Base-by-base conservation (phyloP, 2,329 filamentous ascomycete genomes). In the Knufia fluminis region DNA sequence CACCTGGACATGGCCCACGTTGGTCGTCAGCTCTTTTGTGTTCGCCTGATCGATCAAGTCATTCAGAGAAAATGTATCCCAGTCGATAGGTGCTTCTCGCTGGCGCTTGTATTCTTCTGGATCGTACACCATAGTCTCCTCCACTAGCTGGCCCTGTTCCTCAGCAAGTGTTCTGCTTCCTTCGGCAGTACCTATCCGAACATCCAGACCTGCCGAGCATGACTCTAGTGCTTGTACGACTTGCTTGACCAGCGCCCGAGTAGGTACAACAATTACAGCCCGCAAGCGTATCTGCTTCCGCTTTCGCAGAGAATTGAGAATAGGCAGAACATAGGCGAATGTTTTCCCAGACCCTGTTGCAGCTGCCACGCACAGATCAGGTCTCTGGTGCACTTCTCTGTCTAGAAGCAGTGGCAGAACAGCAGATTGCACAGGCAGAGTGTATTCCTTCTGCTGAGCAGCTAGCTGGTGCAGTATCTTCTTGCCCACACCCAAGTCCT, bases 261-360 rank as follows among this genome's bases (percentile, higher is more conserved):
- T 98, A 0, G 92, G 92, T 9, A 98, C 81, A 1, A 98, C 83
- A 41, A 98, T 80, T 1, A 98, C 67, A 0, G 83, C 90, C 33
- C 86, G 78, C 7, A 98, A 69, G 49, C 78, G 78, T 0, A 84
- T 85, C 9, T 80, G 74, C 19, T 70, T 69, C 12, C 77, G 76
- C 26, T 77, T 72, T 56, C 83, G 82, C 43, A 98, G 71, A 45
- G 84, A 82, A 40, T 88, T 80, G 3, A 94, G 77, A 51, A 98
- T 80, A 0, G 92, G 92, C 2, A 98, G 71, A 0, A 91, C 79
- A 61, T 98, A 98, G 0, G 91, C 85, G 14, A 98, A 67, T 0
- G 92, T 98, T 64, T 98, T 98, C 50, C 92, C 92, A 0, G 92
- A 97, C 7, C 92, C 92, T 0, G 92, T 98, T 1, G 91, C 86